Evolutionary conservation across 768 basidiomycete genomes (phyloP).

Genomic region (Suillus decipiens): DNA sequence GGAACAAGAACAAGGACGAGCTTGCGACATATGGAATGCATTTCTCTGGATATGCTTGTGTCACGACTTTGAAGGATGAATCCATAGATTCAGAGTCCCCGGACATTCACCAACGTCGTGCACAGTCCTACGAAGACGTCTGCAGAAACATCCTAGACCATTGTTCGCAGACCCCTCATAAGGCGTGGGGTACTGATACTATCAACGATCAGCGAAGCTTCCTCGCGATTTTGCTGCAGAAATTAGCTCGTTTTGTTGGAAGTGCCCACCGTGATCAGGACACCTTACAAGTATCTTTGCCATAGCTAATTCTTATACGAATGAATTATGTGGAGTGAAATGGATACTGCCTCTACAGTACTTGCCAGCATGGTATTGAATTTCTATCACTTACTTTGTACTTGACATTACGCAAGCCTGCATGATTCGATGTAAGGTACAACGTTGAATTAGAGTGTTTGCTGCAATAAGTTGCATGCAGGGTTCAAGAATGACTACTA

Average conservation of each 20-base stretch:
- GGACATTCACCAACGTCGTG: slow-evolving; percentile 3
- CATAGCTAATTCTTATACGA: background rate
- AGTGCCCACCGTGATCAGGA: background rate
- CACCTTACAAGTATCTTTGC: background rate
- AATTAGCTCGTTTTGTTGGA: slow-evolving; percentile 1
- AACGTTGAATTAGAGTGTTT: background rate
- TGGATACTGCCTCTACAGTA: background rate
- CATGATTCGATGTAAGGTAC: no score
- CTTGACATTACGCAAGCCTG: background rate
- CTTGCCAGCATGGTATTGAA: background rate
- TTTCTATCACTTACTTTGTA: background rate
- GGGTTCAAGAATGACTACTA: background rate
- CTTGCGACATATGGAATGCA: slow-evolving; percentile 30
- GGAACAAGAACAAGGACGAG: slow-evolving; percentile 26
- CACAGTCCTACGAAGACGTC: slow-evolving; percentile 3
- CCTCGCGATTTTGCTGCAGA: background rate
- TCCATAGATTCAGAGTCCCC: background rate
- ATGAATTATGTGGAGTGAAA: background rate
- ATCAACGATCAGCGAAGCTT: slow-evolving; percentile 5
- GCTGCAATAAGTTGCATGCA: background rate
- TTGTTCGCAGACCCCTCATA: slow-evolving; percentile 2
- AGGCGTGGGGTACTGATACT: background rate
- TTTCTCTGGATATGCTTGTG: slow-evolving; percentile 34
- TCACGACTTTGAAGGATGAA: slow-evolving; percentile 24
- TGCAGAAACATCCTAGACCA: background rate